Percentiles rank a stretch among this genome's conserved stretches.
phyloP scores from a whole-genome alignment of 257 asterid species.

The Dorcoceras hygrometricum region DNA sequence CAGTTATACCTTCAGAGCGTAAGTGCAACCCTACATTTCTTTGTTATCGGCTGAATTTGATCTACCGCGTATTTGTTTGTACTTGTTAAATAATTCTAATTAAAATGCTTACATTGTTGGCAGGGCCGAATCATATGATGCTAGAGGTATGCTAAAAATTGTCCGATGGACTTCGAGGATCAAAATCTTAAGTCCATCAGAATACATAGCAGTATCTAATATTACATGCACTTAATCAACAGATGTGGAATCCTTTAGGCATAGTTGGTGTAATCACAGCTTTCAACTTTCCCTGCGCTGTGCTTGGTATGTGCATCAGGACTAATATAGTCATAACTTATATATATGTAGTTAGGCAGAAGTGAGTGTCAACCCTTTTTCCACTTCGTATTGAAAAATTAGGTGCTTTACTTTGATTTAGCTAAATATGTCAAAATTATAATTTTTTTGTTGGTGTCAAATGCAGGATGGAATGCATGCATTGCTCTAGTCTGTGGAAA shows the following conservation, averaged over 20 bases:
- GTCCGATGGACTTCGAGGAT: conserved; percentile 17
- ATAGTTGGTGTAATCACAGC: conserved; percentile 95
- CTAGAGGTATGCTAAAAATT: conserved; percentile 68
- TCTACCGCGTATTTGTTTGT: background rate
- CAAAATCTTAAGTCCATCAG: conserved; percentile 4
- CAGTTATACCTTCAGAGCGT: conserved; percentile 97
- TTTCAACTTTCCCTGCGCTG: conserved; percentile 98
- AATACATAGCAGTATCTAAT: conserved; percentile 21
- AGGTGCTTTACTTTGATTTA: background rate
- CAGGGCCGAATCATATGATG: conserved; percentile 99
- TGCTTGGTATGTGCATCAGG: conserved; percentile 52
- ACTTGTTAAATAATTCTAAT: conserved; percentile 16
- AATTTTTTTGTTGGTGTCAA: conserved; percentile 24
- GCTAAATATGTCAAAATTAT: background rate
- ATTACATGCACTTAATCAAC: conserved; percentile 27
- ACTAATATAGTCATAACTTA: background rate
- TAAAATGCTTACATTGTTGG: conserved; percentile 25
- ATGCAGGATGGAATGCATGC: conserved; percentile 97
- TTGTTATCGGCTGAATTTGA: conserved; percentile 2
- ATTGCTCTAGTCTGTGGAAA: conserved; percentile 97
- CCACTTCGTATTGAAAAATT: background rate
- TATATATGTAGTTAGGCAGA: background rate
- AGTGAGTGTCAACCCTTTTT: conserved; percentile 4
- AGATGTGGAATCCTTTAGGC: conserved; percentile 99
- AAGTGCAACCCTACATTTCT: conserved; percentile 33